Base-by-base conservation (phyloP, 140 eudicot species). In the Senecio squalidus region DNA sequence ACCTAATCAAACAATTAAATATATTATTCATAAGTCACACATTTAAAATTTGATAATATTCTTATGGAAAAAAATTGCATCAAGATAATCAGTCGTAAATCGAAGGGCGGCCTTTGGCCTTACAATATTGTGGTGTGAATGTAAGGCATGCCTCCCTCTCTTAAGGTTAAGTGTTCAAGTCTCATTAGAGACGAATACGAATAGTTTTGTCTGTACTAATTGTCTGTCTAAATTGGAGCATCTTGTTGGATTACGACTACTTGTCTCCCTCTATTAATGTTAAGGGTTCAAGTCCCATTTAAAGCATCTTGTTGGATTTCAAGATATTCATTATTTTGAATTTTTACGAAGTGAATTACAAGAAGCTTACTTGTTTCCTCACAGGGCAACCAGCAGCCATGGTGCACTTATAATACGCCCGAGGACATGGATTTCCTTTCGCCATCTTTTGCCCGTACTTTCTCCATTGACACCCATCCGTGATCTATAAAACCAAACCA, bases 381-480 rank as follows among this genome's bases (percentile, higher is more conserved):
- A 88, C 96, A 3, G 96, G 96, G 55, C 96, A 88, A 58, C 89
- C 89, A 4, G 70, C 79, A 24, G 96, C 86, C 96, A 88, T 88
- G 58, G 96, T 88, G 78, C 96, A 88, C 9, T 85, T 78, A 24
- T 88, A 88, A 59, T 88, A 88, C 1, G 94, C 96, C 11, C 96
- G 86, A 61, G 96, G 96, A 72, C 89, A 88, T 4, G 96, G 94
- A 56, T 84, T 88, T 26, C 96, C 96, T 64, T 88, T 88, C 2
- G 96, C 96, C 90, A 88, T 84, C 58, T 88, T 88, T 47, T 88
- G 94, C 13, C 96, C 96, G n/a, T 88, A 88, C 49, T 88, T 88
- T 22, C 96, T 68, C 96, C 96, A 88, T 68, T 88, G 96, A 28
- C 96, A 88, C 40, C 96, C 96, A 65, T 88, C 96, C 1, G 94